Conservation (phyloP, 2,329 filamentous ascomycete species). For the Diaporthe amygdali region DNA sequence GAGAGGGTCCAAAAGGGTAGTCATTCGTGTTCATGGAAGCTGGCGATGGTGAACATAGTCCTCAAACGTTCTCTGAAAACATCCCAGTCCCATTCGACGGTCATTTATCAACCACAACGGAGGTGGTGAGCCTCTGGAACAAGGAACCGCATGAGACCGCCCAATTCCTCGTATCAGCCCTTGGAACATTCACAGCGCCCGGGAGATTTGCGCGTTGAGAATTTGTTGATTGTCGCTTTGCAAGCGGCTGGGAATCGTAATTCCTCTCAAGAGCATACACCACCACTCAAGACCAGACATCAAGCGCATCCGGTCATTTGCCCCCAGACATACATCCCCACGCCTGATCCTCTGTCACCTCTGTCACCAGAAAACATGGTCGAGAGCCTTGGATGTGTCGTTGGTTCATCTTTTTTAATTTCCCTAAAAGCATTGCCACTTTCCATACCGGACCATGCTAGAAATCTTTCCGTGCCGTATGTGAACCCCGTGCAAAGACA, state of each 20-base stretch:
- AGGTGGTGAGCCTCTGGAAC: background rate
- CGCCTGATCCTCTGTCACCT: slow-evolving; percentile 18
- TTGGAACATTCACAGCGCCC: slow-evolving; percentile 1
- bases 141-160: background rate
- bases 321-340: slow-evolving; percentile 19
- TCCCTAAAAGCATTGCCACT: slow-evolving; percentile 39
- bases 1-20: background rate
- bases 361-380: slow-evolving; percentile 15
- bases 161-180: background rate
- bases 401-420: slow-evolving; percentile 36
- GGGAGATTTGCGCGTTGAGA: background rate
- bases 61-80: background rate
- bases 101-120: background rate
- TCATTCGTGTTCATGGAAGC: background rate
- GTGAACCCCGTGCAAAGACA: slow-evolving; percentile 41
- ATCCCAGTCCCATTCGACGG: background rate
- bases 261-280: background rate
- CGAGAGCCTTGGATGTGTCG: slow-evolving; percentile 27
- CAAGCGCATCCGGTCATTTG: slow-evolving; percentile 2
- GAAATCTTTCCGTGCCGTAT: slow-evolving; percentile 40
- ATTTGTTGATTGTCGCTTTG: slow-evolving; percentile 23
- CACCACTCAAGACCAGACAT: background rate
- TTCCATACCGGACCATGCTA: slow-evolving; percentile 38
- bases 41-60: background rate
- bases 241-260: slow-evolving; percentile 1